A percentile compares a stretch with the other conserved stretches of the same genome.
Evolutionary conservation across 2,329 filamentous ascomycete genomes (phyloP).

Genomic region (Calycina herbarum): DNA sequence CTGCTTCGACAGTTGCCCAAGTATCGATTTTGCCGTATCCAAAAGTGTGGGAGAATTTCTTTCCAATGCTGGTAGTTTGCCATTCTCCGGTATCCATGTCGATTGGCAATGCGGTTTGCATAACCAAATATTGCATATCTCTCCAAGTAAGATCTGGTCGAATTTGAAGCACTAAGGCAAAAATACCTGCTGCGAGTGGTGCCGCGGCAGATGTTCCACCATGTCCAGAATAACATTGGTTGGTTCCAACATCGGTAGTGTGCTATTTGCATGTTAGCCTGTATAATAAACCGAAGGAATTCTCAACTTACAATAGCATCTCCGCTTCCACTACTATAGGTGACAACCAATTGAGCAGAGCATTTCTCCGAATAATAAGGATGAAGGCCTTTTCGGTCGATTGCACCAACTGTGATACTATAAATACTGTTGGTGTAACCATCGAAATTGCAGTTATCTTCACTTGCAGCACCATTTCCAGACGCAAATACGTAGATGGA

Average conservation of each 20-base stretch:
- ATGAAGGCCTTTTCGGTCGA: slow-evolving; percentile 83
- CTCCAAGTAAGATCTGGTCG: slow-evolving; percentile 89
- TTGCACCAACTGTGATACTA: slow-evolving; percentile 92
- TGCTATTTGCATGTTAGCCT: slow-evolving; percentile 51
- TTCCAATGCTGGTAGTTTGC: slow-evolving; percentile 78
- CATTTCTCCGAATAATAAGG: slow-evolving; percentile 97
- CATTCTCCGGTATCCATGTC: slow-evolving; percentile 74
- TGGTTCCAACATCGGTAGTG: slow-evolving; percentile 88
- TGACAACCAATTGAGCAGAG: slow-evolving; percentile 92
- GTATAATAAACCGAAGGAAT: background rate
- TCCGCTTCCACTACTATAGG: slow-evolving; percentile 87
- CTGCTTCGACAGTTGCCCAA: slow-evolving; percentile 78
- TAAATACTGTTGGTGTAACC: slow-evolving; percentile 99
- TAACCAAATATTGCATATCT: slow-evolving; percentile 88
- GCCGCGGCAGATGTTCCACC: slow-evolving; percentile 95
- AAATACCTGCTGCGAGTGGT: slow-evolving; percentile 87
- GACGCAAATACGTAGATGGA: slow-evolving; percentile 97
- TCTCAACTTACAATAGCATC: slow-evolving; percentile 69
- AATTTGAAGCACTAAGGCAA: slow-evolving; percentile 80
- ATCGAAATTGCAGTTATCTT: slow-evolving; percentile 99
- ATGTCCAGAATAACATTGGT: slow-evolving; percentile 77
- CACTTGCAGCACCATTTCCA: slow-evolving; percentile 82
- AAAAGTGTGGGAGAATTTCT: slow-evolving; percentile 89
- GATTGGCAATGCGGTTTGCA: slow-evolving; percentile 80
- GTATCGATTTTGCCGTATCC: slow-evolving; percentile 96